Conservation (phyloP, 129 eudicot species). For the Ambrosia artemisiifolia region DNA sequence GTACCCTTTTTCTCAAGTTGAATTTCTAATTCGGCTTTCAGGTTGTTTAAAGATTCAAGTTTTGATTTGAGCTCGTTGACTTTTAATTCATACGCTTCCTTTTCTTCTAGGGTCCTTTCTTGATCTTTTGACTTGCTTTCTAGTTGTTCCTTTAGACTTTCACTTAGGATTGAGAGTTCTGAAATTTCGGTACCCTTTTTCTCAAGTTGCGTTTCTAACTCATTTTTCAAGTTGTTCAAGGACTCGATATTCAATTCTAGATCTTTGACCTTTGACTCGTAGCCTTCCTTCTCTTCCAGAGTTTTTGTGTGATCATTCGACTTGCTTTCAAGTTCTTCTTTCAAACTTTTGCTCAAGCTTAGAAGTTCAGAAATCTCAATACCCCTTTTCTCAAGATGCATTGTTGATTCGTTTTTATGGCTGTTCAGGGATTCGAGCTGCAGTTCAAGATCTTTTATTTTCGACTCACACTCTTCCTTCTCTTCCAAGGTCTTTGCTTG, state of each 20-base stretch:
- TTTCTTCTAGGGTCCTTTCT: slow-evolving; percentile 47
- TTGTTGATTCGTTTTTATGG: slow-evolving; percentile 37
- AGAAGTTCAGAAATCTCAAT: slow-evolving; percentile 9
- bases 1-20: slow-evolving; percentile 31
- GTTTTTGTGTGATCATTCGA: slow-evolving; percentile 35
- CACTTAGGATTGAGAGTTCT: slow-evolving; percentile 35
- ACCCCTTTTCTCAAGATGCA: slow-evolving; percentile 33
- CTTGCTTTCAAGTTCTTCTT: slow-evolving; percentile 35
- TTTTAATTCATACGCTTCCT: slow-evolving; percentile 34
- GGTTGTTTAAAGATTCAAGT: slow-evolving; percentile 29
- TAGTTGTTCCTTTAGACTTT: slow-evolving; percentile 59
- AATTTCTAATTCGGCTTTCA: slow-evolving; percentile 37
- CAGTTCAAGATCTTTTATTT: slow-evolving; percentile 37
- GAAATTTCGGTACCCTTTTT: slow-evolving; percentile 28
- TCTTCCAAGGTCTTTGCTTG: slow-evolving; percentile 13
- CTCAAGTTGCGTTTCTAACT: slow-evolving; percentile 42
- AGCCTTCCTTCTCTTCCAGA: slow-evolving; percentile 40
- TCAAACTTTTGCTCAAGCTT: slow-evolving; percentile 11
- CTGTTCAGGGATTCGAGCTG: slow-evolving; percentile 28
- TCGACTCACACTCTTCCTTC: not conserved
- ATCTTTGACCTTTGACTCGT: slow-evolving; percentile 32
- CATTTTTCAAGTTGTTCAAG: slow-evolving; percentile 31
- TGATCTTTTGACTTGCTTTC: slow-evolving; percentile 48
- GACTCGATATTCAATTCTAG: slow-evolving; percentile 33
- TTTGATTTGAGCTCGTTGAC: slow-evolving; percentile 39